These are phyloP conservation scores for Ustilago loliicola DNA, from an alignment of 1,284 basidiomycete species.

Conservation along the genomic window DNA sequence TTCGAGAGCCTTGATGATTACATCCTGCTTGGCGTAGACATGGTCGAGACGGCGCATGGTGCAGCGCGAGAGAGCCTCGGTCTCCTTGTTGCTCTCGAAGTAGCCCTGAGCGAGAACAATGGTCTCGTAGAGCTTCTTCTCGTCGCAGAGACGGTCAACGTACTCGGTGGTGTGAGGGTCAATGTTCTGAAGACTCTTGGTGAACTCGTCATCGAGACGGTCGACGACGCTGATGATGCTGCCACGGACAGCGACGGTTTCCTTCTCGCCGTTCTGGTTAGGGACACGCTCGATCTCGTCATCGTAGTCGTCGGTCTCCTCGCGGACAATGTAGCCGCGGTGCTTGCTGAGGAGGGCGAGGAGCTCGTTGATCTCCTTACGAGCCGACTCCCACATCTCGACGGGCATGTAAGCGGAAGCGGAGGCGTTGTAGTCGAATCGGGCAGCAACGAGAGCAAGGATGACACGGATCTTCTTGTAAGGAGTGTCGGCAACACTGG, in stretches of 20 bases:
- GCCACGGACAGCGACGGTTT: slow-evolving; percentile 65
- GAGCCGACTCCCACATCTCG: slow-evolving; percentile 89
- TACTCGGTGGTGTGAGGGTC: slow-evolving; percentile 99
- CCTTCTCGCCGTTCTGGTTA: slow-evolving; percentile 71
- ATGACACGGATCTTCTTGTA: slow-evolving; percentile 96
- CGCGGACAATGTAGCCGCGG: slow-evolving; percentile 80
- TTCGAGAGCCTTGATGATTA: slow-evolving; percentile 92
- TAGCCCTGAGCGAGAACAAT: slow-evolving; percentile 92
- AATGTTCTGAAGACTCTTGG: slow-evolving; percentile 95
- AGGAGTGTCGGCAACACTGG: slow-evolving; percentile 81
- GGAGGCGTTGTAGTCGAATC: slow-evolving; percentile 96
- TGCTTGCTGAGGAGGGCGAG: slow-evolving; percentile 82
- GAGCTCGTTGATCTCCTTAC: slow-evolving; percentile 88
- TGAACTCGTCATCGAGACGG: slow-evolving; percentile 98
- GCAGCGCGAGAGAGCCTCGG: slow-evolving; percentile 75
- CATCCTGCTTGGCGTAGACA: slow-evolving; percentile 94
- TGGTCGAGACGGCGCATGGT: slow-evolving; percentile 97
- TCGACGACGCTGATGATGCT: slow-evolving; percentile 80
- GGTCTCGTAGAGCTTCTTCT: slow-evolving; percentile 91
- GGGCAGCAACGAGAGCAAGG: slow-evolving; percentile 90
- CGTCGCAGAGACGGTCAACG: slow-evolving; percentile 86
- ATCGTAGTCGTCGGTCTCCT: slow-evolving; percentile 92
- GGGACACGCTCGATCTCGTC: slow-evolving; percentile 88
- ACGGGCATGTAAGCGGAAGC: slow-evolving; percentile 88
- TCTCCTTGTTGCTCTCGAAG: slow-evolving; percentile 73